Evolutionary conservation across 139 green algal species (phyloP).

Genomic region (Axilococcus clingmanii): DNA sequence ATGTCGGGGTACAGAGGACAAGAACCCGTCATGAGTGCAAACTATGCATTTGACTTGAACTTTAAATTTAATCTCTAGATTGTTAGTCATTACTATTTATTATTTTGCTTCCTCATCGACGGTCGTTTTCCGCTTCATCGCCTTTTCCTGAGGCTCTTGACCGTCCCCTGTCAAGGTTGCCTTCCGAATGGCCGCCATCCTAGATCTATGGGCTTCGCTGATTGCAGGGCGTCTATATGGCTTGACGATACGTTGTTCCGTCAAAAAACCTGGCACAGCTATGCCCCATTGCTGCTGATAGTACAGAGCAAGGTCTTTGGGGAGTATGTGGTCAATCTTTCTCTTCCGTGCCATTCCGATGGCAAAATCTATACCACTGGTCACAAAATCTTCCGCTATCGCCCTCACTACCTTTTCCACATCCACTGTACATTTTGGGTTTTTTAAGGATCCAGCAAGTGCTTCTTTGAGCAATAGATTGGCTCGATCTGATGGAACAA

Average conservation of each 20-base stretch:
- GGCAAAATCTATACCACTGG: slow-evolving; percentile 1
- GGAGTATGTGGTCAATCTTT: background rate
- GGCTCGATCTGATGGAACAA: background rate
- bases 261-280: slow-evolving; percentile 35
- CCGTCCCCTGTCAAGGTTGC: slow-evolving; percentile 2
- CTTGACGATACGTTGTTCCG: slow-evolving; percentile 14
- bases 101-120: background rate
- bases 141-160: background rate
- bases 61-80: slow-evolving; percentile 11
- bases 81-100: background rate
- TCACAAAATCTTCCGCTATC: slow-evolving; percentile 2
- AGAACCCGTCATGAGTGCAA: slow-evolving; percentile 17
- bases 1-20: slow-evolving; percentile 13
- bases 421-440: background rate
- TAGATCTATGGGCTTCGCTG: slow-evolving; percentile 28
- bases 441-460: background rate
- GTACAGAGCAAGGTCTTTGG: slow-evolving; percentile 2
- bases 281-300: slow-evolving; percentile 6
- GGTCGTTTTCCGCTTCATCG: background rate
- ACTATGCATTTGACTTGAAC: slow-evolving; percentile 26
- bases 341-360: slow-evolving; percentile 1
- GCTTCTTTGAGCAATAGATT: background rate
- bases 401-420: background rate
- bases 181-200: slow-evolving; percentile 27
- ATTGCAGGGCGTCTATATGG: slow-evolving; percentile 27